A percentile compares a stretch with the other conserved stretches of the same genome.
Conservation (phyloP, 768 basidiomycete species). For the Lactarius akahatsu region DNA sequence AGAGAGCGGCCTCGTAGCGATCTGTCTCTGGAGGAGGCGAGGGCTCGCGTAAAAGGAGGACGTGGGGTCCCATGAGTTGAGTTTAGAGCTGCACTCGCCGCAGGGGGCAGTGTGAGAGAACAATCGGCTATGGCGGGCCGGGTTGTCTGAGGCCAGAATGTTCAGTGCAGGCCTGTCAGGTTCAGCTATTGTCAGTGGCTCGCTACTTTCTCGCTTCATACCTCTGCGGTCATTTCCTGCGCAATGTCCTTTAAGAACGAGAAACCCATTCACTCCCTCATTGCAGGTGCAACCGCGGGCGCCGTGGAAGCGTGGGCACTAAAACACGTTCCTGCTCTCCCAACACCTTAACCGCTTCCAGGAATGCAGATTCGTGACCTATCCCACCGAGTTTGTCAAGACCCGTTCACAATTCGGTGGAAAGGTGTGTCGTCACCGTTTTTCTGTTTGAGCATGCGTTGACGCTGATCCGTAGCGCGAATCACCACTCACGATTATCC, state of each 20-base stretch:
- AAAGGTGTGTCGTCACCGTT: conserved; percentile 44
- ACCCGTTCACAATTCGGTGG: conserved; percentile 91
- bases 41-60: conserved; percentile 46
- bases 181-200: not conserved
- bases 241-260: conserved; percentile 61
- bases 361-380: conserved; percentile 70
- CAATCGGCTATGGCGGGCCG: conserved; percentile 5
- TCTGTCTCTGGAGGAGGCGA: conserved; percentile 43
- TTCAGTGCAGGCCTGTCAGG: not conserved
- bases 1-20: conserved; percentile 57
- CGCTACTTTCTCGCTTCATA: not conserved
- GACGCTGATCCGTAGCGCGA: conserved; percentile 47
- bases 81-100: not conserved
- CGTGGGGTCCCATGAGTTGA: conserved; percentile 30
- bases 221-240: too few relatives aligned
- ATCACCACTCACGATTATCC: conserved; percentile 70
- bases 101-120: not conserved
- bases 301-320: conserved; percentile 82
- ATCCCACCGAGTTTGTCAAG: conserved; percentile 91
- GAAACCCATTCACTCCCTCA: conserved; percentile 80
- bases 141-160: too few relatives aligned
- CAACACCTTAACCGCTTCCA: conserved; percentile 38
- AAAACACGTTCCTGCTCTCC: not conserved
- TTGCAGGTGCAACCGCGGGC: conserved; percentile 91
- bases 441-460: not conserved